phyloP scores from a whole-genome alignment of 2,329 filamentous ascomycete genomes.

The Calcarisporium arbuscula region DNA sequence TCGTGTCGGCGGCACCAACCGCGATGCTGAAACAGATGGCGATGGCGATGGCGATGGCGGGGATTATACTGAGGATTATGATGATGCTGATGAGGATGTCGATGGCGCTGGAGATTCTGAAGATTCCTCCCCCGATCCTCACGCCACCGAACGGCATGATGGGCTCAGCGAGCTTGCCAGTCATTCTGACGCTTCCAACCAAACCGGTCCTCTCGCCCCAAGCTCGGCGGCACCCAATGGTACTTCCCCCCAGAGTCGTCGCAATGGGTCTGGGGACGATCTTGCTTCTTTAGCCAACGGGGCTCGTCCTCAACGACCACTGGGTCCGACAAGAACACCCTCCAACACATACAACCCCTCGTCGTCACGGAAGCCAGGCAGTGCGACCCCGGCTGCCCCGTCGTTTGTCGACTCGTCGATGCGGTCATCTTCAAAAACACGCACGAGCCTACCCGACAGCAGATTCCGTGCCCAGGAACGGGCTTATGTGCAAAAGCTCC shows the following conservation, averaged over 20 bases:
- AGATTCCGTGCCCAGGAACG: conserved; percentile 65
- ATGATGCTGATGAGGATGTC: conserved; percentile 17
- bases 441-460: conserved; percentile 38
- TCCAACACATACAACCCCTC: conserved; percentile 76
- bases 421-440: conserved; percentile 47
- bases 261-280: conserved; percentile 24
- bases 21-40: too few relatives aligned
- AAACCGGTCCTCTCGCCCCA: conserved; percentile 37
- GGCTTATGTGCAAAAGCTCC: conserved; percentile 87
- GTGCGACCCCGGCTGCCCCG: conserved; percentile 32
- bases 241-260: conserved; percentile 29
- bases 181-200: conserved; percentile 35
- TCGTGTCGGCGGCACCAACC: too few relatives aligned
- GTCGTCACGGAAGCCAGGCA: conserved; percentile 46
- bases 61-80: too few relatives aligned
- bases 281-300: conserved; percentile 21
- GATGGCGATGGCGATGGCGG: too few relatives aligned
- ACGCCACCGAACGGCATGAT: conserved; percentile 43
- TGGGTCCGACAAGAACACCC: conserved; percentile 63
- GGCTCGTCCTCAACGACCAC: conserved; percentile 56
- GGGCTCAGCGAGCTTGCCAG: conserved; percentile 37
- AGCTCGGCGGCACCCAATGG: conserved; percentile 37
- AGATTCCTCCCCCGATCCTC: conserved; percentile 30
- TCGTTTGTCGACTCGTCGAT: conserved; percentile 35
- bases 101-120: too few relatives aligned